These are phyloP conservation scores for Byssochlamys sp. DNA, from an alignment of 2,329 filamentous ascomycete species.

Conservation along the genomic window DNA sequence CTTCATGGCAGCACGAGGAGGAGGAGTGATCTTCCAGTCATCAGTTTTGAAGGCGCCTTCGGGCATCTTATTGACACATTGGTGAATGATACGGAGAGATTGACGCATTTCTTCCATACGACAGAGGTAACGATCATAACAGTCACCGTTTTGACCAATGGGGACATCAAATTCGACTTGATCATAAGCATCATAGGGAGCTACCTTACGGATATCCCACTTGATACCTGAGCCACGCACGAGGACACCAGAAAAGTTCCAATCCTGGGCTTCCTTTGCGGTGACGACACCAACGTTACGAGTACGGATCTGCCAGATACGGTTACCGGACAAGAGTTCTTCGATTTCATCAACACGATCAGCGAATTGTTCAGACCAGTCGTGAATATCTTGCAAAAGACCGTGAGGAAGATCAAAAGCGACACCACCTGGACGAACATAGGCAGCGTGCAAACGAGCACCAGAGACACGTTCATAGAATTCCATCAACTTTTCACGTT, in stretches of 20 bases:
- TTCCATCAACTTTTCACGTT: slow-evolving; percentile 99
- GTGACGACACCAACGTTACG: slow-evolving; percentile 84
- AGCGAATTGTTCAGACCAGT: slow-evolving; percentile 98
- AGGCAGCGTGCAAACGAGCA: slow-evolving; percentile 91
- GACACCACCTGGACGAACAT: slow-evolving; percentile 91
- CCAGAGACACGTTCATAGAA: slow-evolving; percentile 99
- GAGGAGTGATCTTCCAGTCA: slow-evolving; percentile 96
- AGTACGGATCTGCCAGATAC: slow-evolving; percentile 93
- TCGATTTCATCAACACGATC: slow-evolving; percentile 98
- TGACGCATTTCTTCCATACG: slow-evolving; percentile 99
- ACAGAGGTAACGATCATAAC: slow-evolving; percentile 97
- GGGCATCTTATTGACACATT: slow-evolving; percentile 98
- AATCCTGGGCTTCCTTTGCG: slow-evolving; percentile 85
- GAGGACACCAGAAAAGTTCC: slow-evolving; percentile 95
- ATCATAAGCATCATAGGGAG: slow-evolving; percentile 95
- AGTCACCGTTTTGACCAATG: slow-evolving; percentile 92
- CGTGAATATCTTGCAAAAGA: slow-evolving; percentile 95
- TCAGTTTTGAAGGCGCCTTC: slow-evolving; percentile 87
- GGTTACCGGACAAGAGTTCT: slow-evolving; percentile 96
- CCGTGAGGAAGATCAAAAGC: slow-evolving; percentile 89
- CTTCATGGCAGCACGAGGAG: slow-evolving; percentile 96
- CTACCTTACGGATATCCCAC: slow-evolving; percentile 91
- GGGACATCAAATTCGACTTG: slow-evolving; percentile 97
- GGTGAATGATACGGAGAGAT: slow-evolving; percentile 93
- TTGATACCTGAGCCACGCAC: slow-evolving; percentile 90